Percentiles rank a stretch among this genome's conserved stretches.
These are phyloP conservation scores for Penicillium tannophilum DNA, from an alignment of 495 filamentous ascomycete genomes.

Conservation along the genomic window DNA sequence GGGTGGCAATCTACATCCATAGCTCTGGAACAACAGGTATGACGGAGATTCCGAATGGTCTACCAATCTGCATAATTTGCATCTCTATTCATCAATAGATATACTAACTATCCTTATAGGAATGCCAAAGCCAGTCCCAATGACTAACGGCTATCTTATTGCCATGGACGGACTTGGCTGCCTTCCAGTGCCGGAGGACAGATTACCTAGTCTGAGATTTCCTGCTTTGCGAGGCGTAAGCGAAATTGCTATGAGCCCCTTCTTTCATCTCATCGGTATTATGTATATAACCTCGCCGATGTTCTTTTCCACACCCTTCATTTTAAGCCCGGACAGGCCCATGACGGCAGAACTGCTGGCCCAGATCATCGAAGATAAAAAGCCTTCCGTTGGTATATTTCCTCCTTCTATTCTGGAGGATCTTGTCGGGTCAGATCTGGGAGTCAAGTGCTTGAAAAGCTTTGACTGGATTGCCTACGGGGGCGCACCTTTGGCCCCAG, in stretches of 20 bases:
- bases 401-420: conserved; percentile 11
- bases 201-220: conserved; percentile 1
- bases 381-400: conserved; percentile 3
- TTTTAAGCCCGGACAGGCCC: conserved; percentile 9
- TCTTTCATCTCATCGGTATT: conserved; percentile 21
- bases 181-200: conserved; percentile 27
- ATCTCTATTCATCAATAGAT: background rate
- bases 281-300: conserved; percentile 2
- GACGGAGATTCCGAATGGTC: background rate
- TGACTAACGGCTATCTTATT: conserved; percentile 47
- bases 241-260: conserved; percentile 38
- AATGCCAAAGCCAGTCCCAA: conserved; percentile 50
- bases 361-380: conserved; percentile 12
- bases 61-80: background rate
- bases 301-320: background rate
- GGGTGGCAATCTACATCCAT: conserved; percentile 51
- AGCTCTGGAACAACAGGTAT: conserved; percentile 59
- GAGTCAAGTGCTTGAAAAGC: conserved; percentile 1
- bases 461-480: conserved; percentile 11
- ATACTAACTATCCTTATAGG: conserved; percentile 11
- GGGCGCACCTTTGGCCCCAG: conserved; percentile 10
- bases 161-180: conserved; percentile 37
- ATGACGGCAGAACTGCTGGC: conserved; percentile 10
- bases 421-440: conserved; percentile 11
- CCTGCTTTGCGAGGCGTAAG: conserved; percentile 47